These are phyloP conservation scores for Arctium minus DNA, from an alignment of 129 eudicot species.

Conservation along the genomic window DNA sequence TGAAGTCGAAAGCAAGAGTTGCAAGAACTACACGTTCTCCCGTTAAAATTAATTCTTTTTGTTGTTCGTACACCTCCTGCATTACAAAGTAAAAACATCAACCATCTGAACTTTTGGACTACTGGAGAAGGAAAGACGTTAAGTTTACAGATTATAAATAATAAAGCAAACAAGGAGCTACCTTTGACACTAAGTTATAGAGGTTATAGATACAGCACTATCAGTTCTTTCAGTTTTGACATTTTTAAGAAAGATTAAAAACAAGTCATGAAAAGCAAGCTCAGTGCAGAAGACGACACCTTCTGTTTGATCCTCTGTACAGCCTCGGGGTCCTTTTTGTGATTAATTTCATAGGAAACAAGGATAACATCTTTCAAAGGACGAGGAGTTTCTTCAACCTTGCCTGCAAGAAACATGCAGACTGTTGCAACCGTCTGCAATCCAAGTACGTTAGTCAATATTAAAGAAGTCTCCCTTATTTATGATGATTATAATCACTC, in stretches of 20 bases:
- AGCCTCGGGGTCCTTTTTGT: conserved; percentile 93
- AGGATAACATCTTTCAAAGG: conserved; percentile 91
- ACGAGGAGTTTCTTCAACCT: conserved; percentile 99
- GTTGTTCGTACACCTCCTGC: conserved; percentile 97
- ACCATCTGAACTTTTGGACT: neutral
- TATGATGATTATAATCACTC: neutral
- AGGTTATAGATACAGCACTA: too few relatives aligned
- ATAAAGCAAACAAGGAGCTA: neutral
- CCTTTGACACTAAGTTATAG: neutral
- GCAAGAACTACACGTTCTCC: conserved; percentile 90
- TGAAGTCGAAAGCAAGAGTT: conserved; percentile 83
- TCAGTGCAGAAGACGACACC: conserved; percentile 31
- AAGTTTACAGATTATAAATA: neutral
- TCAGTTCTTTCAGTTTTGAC: neutral
- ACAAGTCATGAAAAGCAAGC: neutral
- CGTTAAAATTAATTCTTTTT: conserved; percentile 71
- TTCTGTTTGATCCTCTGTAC: conserved; percentile 93
- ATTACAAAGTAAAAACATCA: conserved; percentile 15
- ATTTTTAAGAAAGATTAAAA: neutral
- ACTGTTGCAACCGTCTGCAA: conserved; percentile 92
- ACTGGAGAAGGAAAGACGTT: neutral
- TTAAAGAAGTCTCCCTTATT: neutral
- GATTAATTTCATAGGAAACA: conserved; percentile 84
- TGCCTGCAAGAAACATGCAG: conserved; percentile 98
- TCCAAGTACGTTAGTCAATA: conserved; percentile 6